These are phyloP conservation scores for Kewa caespitosa DNA, from an alignment of 179 eudicot genomes.

Conservation along the genomic window DNA sequence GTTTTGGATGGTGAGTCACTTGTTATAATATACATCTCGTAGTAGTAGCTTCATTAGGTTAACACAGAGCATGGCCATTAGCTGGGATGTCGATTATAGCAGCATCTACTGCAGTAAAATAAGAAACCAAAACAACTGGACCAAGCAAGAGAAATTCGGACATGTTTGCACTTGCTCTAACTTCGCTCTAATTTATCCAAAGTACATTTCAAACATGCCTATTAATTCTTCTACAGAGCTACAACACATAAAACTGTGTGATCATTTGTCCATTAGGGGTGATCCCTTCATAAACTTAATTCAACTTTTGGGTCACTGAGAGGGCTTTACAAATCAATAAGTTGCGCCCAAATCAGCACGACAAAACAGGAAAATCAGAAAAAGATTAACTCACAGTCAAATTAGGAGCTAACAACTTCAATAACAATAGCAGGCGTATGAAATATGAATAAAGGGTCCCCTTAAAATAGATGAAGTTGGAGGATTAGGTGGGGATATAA, in stretches of 20 bases:
- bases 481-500: neutral
- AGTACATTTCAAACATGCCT: neutral
- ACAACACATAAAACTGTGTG: neutral
- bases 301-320: neutral
- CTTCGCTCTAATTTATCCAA: neutral
- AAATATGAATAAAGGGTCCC: neutral
- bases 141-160: neutral
- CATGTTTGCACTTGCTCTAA: too few relatives aligned
- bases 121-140: neutral
- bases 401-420: neutral
- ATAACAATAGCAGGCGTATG: neutral
- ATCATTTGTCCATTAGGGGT: neutral
- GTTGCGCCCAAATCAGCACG: neutral
- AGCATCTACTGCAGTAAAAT: neutral
- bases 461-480: neutral
- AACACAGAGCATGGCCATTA: neutral
- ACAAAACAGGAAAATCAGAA: neutral
- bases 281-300: neutral
- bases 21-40: neutral
- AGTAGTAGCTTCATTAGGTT: neutral
- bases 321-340: neutral
- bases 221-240: neutral
- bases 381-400: neutral
- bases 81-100: neutral
- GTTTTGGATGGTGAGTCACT: neutral